Conservation (phyloP, 805 yeast genomes). For the Ogataea pilisensis region DNA sequence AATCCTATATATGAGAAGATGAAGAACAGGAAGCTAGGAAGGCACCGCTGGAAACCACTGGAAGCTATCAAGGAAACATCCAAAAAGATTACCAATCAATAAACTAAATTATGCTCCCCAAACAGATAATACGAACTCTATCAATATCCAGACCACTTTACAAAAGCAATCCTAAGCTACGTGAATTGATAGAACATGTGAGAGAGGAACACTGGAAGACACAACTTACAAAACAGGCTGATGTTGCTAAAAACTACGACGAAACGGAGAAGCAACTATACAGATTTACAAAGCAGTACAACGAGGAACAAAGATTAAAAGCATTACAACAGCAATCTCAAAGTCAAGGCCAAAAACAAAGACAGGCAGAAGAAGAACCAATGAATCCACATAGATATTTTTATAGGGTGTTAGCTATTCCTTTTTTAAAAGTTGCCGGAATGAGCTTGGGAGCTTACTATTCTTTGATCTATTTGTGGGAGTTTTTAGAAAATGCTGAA, state of each 20-base stretch:
- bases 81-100: too few relatives aligned
- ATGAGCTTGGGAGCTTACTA: conserved; percentile 45
- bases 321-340: background rate
- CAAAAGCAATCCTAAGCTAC: conserved; percentile 1
- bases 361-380: conserved; percentile 10
- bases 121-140: background rate
- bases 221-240: conserved; percentile 3
- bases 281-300: conserved; percentile 1
- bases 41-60: too few relatives aligned
- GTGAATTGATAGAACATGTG: conserved; percentile 4
- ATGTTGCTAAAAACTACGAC: background rate
- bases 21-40: too few relatives aligned
- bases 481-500: conserved; percentile 31
- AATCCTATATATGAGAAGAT: too few relatives aligned
- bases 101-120: background rate
- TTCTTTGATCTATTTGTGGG: conserved; percentile 42
- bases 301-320: conserved; percentile 1
- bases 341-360: conserved; percentile 4
- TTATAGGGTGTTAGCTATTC: conserved; percentile 44
- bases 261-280: background rate
- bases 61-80: too few relatives aligned
- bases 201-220: conserved; percentile 7
- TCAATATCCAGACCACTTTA: background rate
- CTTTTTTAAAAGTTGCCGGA: conserved; percentile 41
- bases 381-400: conserved; percentile 33